These are phyloP conservation scores for Schizopora paradoxa DNA, from an alignment of 1,284 basidiomycete species.

Conservation along the genomic window DNA sequence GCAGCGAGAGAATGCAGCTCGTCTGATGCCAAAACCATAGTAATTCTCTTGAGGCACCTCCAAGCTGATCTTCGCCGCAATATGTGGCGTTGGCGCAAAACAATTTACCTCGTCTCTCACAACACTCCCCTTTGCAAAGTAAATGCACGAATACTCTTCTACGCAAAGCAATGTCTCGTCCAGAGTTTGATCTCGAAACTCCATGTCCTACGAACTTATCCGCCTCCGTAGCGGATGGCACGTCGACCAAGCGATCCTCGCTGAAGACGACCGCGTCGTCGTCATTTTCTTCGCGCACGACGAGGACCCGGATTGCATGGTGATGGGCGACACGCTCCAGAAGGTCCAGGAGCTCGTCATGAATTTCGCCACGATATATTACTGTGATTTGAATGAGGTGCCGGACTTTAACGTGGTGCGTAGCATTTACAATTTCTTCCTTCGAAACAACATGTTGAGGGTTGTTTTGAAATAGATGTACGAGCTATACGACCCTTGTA, in stretches of 20 bases:
- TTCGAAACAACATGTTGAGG: conserved; percentile 3
- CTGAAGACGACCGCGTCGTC: conserved; percentile 94
- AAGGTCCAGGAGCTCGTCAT: conserved; percentile 91
- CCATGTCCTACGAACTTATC: conserved; percentile 82
- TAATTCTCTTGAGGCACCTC: too few relatives aligned
- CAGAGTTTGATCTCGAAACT: too few relatives aligned
- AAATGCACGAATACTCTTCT: too few relatives aligned
- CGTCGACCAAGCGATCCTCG: conserved; percentile 95
- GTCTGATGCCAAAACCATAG: too few relatives aligned
- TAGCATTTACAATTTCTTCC: conserved; percentile 8
- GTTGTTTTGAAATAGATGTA: conserved; percentile 67
- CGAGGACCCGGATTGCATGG: conserved; percentile 94
- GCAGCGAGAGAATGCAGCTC: too few relatives aligned
- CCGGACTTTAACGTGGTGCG: conserved; percentile 97
- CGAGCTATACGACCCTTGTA: conserved; percentile 90
- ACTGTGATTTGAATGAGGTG: conserved; percentile 93
- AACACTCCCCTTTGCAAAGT: too few relatives aligned
- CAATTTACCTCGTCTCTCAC: too few relatives aligned
- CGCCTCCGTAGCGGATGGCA: conserved; percentile 94
- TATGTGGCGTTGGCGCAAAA: too few relatives aligned
- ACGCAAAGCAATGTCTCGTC: too few relatives aligned
- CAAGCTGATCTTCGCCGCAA: too few relatives aligned
- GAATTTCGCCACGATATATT: conserved; percentile 96
- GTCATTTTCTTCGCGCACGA: conserved; percentile 95
- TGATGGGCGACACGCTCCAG: conserved; percentile 98